Evolutionary conservation across 1,139 yeast genomes (phyloP), one percentile per base, ranked within the genome.

Genomic region (Hyphopichia buzzinii): DNA sequence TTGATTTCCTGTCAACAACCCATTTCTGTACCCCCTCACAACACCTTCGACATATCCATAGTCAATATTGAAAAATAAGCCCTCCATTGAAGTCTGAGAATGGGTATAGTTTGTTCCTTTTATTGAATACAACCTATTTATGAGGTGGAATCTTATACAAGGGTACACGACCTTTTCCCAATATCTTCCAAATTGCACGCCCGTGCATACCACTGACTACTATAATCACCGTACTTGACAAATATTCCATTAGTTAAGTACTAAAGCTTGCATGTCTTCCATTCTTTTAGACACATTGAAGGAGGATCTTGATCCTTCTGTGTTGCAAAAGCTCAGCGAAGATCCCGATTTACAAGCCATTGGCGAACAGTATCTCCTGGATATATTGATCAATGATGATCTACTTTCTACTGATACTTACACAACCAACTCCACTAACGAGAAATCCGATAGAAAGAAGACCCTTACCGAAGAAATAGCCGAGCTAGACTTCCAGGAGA

Each of bases 31-130:
- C 8, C 98, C 98, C 54, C 98, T 81, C 30, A 90, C 95, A 26
- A 94, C 78, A 29, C 92, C 98, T 66, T 94, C 99, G 49, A 92
- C 76, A 66, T 77, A 94, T 21, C 98, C 98, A 60, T 77, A 69
- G 62, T 90, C 89, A 44, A 89, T 72, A 66, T 92, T 92, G 66
- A 92, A 92, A 62, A 70, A 84, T 35, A 87, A 72, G 14, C 95
- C 95, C 59, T 87, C 96, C 96, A 88, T 88, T 40, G 23, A 19
- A 19, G 23, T 7, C 10, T 19, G 23, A 19, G 23, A n/a, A n/a
- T n/a, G n/a, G n/a, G n/a, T n/a, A n/a, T n/a, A n/a, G n/a, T n/a
- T n/a, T n/a, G n/a, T n/a, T n/a, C n/a, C n/a, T n/a, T n/a, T n/a
- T n/a, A n/a, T n/a, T n/a, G n/a, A n/a, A n/a, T n/a, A n/a, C n/a